Conservation (phyloP, 139 green algal species). For the Microglena sp. region DNA sequence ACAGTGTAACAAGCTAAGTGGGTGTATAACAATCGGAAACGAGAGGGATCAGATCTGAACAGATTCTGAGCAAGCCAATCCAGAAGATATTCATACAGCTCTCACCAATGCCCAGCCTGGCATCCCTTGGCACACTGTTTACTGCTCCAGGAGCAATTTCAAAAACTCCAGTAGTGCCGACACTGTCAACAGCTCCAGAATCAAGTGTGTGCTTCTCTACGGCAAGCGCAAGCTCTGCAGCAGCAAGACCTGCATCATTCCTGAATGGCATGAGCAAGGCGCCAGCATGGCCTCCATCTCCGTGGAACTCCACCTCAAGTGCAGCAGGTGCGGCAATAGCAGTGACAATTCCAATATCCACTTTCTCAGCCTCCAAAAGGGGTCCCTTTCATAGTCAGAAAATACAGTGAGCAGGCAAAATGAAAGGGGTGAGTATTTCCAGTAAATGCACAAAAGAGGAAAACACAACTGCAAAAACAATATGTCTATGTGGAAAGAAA, state of each 20-base stretch:
- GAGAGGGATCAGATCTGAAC: too few relatives aligned
- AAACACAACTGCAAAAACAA: not conserved
- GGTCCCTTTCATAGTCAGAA: slow-evolving; percentile 46
- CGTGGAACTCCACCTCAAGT: slow-evolving; percentile 63
- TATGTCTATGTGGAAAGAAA: too few relatives aligned
- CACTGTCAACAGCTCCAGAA: slow-evolving; percentile 63
- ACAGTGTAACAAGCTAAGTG: too few relatives aligned
- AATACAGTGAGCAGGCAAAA: slow-evolving; percentile 1
- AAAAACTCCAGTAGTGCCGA: slow-evolving; percentile 73
- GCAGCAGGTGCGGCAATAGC: slow-evolving; percentile 87
- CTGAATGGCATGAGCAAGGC: slow-evolving; percentile 68
- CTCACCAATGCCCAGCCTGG: slow-evolving; percentile 51
- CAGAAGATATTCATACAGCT: too few relatives aligned
- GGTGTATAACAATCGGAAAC: too few relatives aligned
- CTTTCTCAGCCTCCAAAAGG: slow-evolving; percentile 58
- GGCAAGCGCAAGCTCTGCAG: slow-evolving; percentile 77
- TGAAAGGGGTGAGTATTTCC: not conserved
- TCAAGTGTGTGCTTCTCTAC: slow-evolving; percentile 54
- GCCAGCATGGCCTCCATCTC: slow-evolving; percentile 76
- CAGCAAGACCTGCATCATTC: slow-evolving; percentile 82
- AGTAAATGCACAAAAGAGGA: not conserved
- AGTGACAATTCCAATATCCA: slow-evolving; percentile 82
- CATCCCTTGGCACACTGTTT: slow-evolving; percentile 79
- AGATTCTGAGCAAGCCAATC: too few relatives aligned
- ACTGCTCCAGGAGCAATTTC: slow-evolving; percentile 74